phyloP scores from a whole-genome alignment of 768 basidiomycete genomes.

The Rossbeevera mucosa region DNA sequence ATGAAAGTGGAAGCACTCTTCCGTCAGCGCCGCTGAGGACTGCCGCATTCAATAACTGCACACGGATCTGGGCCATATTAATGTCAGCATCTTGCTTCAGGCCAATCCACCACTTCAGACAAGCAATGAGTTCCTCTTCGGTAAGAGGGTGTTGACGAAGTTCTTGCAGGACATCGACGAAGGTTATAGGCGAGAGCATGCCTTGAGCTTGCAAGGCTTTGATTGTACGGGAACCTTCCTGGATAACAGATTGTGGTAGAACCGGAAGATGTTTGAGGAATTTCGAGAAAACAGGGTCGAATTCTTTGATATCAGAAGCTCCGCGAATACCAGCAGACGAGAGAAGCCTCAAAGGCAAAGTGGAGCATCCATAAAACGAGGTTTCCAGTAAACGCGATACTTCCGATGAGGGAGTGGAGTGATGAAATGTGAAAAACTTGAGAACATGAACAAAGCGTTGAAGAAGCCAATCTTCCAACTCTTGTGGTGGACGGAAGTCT shows the following conservation, averaged over 20 bases:
- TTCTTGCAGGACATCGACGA: constrained; percentile 79
- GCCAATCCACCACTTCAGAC: constrained; percentile 80
- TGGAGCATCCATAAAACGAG: constrained; percentile 45
- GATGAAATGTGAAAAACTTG: constrained; percentile 85
- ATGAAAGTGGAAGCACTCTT: constrained; percentile 62
- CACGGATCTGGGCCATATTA: constrained; percentile 44
- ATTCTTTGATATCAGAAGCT: constrained; percentile 41
- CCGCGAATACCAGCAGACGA: constrained; percentile 9
- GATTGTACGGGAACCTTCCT: constrained; percentile 57
- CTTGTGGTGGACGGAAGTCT: constrained; percentile 32
- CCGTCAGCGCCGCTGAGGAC: constrained; percentile 51
- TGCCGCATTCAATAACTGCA: constrained; percentile 65
- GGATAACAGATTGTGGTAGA: constrained; percentile 56
- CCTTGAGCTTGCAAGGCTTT: constrained; percentile 54
- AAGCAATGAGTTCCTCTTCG: constrained; percentile 72
- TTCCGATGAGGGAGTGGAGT: constrained; percentile 80
- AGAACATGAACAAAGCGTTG: constrained; percentile 71
- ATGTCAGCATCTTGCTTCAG: constrained; percentile 35
- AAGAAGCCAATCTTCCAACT: constrained; percentile 49
- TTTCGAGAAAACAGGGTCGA: constrained; percentile 59
- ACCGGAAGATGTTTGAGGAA: constrained; percentile 80
- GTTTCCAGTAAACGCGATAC: constrained; percentile 68
- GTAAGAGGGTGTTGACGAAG: constrained; percentile 64
- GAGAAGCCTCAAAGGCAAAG: constrained; percentile 5
- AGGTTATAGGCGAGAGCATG: constrained; percentile 69